phyloP scores from a whole-genome alignment of 2,329 filamentous ascomycete genomes.

The Alternaria gaisen region DNA sequence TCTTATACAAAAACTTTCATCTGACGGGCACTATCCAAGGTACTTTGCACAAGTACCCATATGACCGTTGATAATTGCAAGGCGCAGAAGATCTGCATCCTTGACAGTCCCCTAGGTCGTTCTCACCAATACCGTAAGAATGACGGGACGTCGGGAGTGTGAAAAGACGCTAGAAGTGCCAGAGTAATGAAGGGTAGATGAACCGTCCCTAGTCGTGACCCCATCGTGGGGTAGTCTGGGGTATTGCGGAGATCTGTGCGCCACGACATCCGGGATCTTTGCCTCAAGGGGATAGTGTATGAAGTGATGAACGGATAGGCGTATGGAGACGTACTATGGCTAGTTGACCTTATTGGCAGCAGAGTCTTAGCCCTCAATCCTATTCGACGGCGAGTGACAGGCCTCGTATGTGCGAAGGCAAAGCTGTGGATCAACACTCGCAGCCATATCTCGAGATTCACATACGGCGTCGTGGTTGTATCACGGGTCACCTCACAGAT shows the following conservation, averaged over 20 bases:
- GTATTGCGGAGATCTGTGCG: constrained; percentile 46
- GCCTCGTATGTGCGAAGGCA: constrained; percentile 19
- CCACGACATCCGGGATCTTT: constrained; percentile 28
- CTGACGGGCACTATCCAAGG: constrained; percentile 14
- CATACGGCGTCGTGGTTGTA: background rate
- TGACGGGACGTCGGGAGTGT: constrained; percentile 46
- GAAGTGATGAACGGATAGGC: constrained; percentile 24
- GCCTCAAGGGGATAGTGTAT: constrained; percentile 36
- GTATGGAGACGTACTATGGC: constrained; percentile 31
- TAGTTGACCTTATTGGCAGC: constrained; percentile 27
- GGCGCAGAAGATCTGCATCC: constrained; percentile 27
- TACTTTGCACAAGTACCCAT: constrained; percentile 27
- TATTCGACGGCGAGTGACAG: constrained; percentile 18
- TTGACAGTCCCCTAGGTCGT: constrained; percentile 11
- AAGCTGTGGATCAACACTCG: constrained; percentile 17
- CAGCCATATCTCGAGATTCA: background rate
- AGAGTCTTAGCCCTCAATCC: constrained; percentile 7
- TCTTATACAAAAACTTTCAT: constrained; percentile 40
- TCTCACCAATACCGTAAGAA: constrained; percentile 37
- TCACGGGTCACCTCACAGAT: constrained; percentile 4
- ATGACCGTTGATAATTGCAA: constrained; percentile 31
- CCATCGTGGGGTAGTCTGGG: constrained; percentile 45
- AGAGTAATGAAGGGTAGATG: constrained; percentile 49
- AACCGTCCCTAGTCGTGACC: constrained; percentile 29
- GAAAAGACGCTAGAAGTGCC: constrained; percentile 28